Evolutionary conservation across 495 filamentous ascomycete genomes (phyloP).

Genomic region (Penicillium daleae): DNA sequence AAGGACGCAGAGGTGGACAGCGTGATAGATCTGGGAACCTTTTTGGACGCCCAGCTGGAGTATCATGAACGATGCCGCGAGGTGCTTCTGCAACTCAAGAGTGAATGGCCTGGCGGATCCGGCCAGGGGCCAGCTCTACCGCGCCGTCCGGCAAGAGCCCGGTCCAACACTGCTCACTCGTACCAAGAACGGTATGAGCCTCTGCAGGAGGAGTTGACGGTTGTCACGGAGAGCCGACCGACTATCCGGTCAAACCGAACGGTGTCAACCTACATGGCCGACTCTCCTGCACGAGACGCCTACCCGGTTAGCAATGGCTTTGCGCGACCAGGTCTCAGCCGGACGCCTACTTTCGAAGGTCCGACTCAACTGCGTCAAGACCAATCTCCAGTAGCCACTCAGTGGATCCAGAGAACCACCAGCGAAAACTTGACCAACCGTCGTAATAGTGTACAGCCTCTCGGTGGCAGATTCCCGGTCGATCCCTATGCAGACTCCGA

Average conservation of each 20-base stretch:
- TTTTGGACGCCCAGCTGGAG: slow-evolving; percentile 87
- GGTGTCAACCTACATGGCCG: slow-evolving; percentile 35
- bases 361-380: slow-evolving; percentile 57
- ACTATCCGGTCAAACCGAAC: slow-evolving; percentile 62
- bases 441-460: slow-evolving; percentile 47
- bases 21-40: slow-evolving; percentile 75
- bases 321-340: slow-evolving; percentile 48
- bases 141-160: slow-evolving; percentile 54
- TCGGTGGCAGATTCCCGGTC: slow-evolving; percentile 43
- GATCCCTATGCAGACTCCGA: slow-evolving; percentile 71
- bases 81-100: slow-evolving; percentile 65
- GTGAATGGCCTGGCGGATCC: slow-evolving; percentile 65
- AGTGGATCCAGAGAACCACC: slow-evolving; percentile 57
- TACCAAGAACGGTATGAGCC: slow-evolving; percentile 61
- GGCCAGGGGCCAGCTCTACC: slow-evolving; percentile 31
- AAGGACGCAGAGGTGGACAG: slow-evolving; percentile 88
- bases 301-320: slow-evolving; percentile 31
- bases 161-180: slow-evolving; percentile 65
- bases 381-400: slow-evolving; percentile 45
- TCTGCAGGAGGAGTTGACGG: slow-evolving; percentile 58
- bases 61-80: slow-evolving; percentile 92
- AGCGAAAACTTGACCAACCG: slow-evolving; percentile 57
- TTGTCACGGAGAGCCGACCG: slow-evolving; percentile 53
- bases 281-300: slow-evolving; percentile 41
- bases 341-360: slow-evolving; percentile 61